Evolutionary conservation across 129 eudicot genomes (phyloP), one percentile per base, ranked within the genome.

Genomic region (Chrysanthemum seticuspe): DNA sequence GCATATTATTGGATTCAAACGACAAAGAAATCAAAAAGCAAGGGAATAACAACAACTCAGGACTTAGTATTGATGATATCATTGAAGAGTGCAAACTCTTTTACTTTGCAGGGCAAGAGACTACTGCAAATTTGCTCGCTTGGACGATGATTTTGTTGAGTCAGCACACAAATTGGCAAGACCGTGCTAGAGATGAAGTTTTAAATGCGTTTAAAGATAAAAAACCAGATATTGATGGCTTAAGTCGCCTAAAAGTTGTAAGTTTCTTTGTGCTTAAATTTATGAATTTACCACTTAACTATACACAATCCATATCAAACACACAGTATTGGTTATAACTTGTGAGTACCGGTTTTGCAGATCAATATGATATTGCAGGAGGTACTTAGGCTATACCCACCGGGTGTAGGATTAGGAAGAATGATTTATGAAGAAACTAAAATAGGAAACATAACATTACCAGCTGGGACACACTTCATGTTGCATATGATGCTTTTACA

Each of bases 51-150:
- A 72, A 45, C 10, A 65, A 45, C 15, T 78, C 47, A 16, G 82
- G 82, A 64, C 74, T 78, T 10, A 64, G 72, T 23, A 54, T 71
- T 44, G 68, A 78, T 2, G 82, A 71, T 59, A 71, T 82, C 48
- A 73, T 82, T 13, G 83, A 73, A 72, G 82, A 78, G 52, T 82
- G 83, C 79, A 82, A 82, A 36, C 57, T 82, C 7, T 78, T 82
- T 59, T 81, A 81, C 77, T 75, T 81, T 47, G 84, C 78, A 4
- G 78, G 81, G 4, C 81, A 81, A 71, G 85, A 82, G 25, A 82
- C 83, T 7, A 82, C 83, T 5, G 71, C 83, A 13, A 69, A 34
- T 63, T 65, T 82, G 50, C 75, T 82, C 15, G 65, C 15, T n/a
- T 82, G 86, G 83, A 78, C 83, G 0, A 74, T 82, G 86, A 62